Percentiles rank a stretch among this genome's conserved stretches.
Conservation (phyloP, 257 asterid genomes). For the Ilex asprella region DNA sequence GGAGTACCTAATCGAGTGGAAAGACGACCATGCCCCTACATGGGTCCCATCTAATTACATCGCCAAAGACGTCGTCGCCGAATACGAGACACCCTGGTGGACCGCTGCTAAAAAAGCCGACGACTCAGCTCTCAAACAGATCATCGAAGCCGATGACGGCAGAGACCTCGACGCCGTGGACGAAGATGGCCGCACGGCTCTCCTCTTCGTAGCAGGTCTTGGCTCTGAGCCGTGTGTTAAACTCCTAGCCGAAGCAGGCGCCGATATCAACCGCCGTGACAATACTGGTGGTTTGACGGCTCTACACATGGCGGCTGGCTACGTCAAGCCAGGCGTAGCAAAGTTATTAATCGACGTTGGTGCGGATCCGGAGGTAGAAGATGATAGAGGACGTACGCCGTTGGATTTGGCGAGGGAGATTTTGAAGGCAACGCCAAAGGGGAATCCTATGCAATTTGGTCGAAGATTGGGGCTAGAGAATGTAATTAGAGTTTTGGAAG, state of each 20-base stretch:
- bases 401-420: conserved; percentile 70
- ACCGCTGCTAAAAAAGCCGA: conserved; percentile 76
- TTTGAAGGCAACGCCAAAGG: conserved; percentile 55
- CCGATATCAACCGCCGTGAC: conserved; percentile 53
- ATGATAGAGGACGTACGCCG: conserved; percentile 58
- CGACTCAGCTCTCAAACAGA: conserved; percentile 32
- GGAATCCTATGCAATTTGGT: conserved; percentile 63
- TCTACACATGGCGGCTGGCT: conserved; percentile 89
- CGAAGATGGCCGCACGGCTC: conserved; percentile 74
- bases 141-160: conserved; percentile 49
- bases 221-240: conserved; percentile 77
- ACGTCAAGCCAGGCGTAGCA: conserved; percentile 64
- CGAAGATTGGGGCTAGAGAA: conserved; percentile 73
- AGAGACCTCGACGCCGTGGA: conserved; percentile 80
- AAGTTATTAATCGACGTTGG: conserved; percentile 45
- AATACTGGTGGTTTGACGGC: conserved; percentile 66
- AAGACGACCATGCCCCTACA: conserved; percentile 82
- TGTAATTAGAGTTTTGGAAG: conserved; percentile 54
- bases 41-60: conserved; percentile 92
- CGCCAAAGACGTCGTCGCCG: conserved; percentile 76
- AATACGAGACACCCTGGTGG: conserved; percentile 97
- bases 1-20: conserved; percentile 92
- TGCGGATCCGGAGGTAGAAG: conserved; percentile 63
- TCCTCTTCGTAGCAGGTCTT: conserved; percentile 80
- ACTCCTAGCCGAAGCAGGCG: conserved; percentile 65